Base-by-base conservation (phyloP, 768 basidiomycete species). In the Rhizopogon sp. region DNA sequence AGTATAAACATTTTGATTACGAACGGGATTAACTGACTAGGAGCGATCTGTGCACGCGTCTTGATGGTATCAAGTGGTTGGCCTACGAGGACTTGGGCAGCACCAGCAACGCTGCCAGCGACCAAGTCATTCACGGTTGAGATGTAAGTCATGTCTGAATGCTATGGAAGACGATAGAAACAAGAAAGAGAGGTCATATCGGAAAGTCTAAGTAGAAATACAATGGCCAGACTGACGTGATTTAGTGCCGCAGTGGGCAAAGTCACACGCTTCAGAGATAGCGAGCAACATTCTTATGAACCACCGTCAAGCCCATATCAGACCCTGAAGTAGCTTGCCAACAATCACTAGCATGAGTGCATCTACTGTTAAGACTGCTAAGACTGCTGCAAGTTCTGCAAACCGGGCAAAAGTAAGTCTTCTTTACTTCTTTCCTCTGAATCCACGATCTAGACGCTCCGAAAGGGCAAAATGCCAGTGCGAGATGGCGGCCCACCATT, bases 61-160 rank as follows among this genome's bases (percentile, higher is more conserved):
- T 93, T 93, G 68, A 93, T 70, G 0, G 92, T 93, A 64, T 93
- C 92, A 28, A 94, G 76, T 1, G 91, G 92, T 61, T 96, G 95
- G 3, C 95, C 93, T n/a, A 94, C 88, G 10, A 98, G 75, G 11
- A 98, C 95, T 63, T 98, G 96, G 0, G 91, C 87, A 2, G 93
- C 93, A n/a, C 96, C 96, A 33, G 85, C 95, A 6, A 92, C 80
- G 67, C 89, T 91, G 5, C 95, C 95, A 0, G 94, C 88, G 22
- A 95, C 70, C 29, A 98, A 81, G 65, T 92, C 90, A 61, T 93
- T 91, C 39, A 87, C 65, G 0, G 88, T 90, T 43, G 79, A 72
- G n/a, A 80, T 69, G 45, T 72, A 72, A 7, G 61, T 43, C 39
- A 55, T 60, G 14, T 6, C 47, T 31, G 10, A 29, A 33, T 20